These are phyloP conservation scores for Aspergillus sp. DNA, from an alignment of 2,329 filamentous ascomycete genomes.

Conservation along the genomic window DNA sequence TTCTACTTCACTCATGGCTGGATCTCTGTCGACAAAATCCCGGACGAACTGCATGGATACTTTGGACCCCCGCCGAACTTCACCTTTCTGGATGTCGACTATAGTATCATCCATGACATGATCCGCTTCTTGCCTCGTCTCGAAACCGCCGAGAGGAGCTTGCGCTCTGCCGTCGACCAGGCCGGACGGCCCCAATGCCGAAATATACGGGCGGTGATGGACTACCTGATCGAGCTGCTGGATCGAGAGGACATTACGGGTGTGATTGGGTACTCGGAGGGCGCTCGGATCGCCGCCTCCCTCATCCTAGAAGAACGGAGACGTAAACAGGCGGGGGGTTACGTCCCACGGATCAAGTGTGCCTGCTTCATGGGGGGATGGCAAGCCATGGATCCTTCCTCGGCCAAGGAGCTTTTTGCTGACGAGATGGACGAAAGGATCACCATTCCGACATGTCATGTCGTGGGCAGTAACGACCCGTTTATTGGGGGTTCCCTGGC, in stretches of 20 bases:
- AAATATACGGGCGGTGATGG: background rate
- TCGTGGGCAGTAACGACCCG: background rate
- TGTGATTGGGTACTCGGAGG: conserved; percentile 20
- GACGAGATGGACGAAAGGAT: background rate
- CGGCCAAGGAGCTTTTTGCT: background rate
- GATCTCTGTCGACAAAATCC: background rate
- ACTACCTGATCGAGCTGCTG: conserved; percentile 5
- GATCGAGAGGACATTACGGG: conserved; percentile 18
- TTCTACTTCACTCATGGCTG: background rate
- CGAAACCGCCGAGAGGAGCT: background rate
- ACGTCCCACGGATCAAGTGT: conserved; percentile 14
- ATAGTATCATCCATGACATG: background rate
- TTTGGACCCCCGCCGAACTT: background rate
- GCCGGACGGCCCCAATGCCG: background rate
- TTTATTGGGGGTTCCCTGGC: background rate
- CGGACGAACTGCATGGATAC: background rate
- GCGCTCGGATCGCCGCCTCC: conserved; percentile 16
- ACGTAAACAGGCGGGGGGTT: conserved; percentile 7
- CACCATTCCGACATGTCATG: background rate
- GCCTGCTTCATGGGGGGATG: conserved; percentile 17
- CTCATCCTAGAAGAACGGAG: conserved; percentile 16
- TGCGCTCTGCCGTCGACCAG: background rate
- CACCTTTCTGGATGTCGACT: background rate
- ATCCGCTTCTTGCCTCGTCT: background rate
- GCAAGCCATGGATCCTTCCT: conserved; percentile 7